Percentiles rank a stretch among this genome's conserved stretches.
Evolutionary conservation across 2,329 filamentous ascomycete species (phyloP).

Genomic region (Calonectria pteridis): DNA sequence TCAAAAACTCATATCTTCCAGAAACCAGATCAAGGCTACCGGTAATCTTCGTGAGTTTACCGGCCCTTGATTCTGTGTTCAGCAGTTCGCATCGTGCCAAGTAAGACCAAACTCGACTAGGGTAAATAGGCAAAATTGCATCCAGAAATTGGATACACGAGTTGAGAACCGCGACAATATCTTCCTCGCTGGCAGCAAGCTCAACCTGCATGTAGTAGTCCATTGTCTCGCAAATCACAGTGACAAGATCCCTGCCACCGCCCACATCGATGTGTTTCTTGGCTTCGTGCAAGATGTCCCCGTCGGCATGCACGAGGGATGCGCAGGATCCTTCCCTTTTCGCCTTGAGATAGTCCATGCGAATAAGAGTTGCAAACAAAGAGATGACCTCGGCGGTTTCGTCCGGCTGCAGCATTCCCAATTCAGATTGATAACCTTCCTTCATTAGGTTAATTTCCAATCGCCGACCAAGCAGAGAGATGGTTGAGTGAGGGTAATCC

Average conservation of each 20-base stretch:
- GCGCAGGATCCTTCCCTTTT: conserved; percentile 34
- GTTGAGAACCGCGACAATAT: conserved; percentile 74
- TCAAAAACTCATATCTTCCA: conserved; percentile 82
- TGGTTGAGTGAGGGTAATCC: conserved; percentile 83
- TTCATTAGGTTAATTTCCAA: conserved; percentile 76
- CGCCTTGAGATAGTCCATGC: conserved; percentile 59
- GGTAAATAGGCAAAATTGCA: conserved; percentile 78
- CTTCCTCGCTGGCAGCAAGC: conserved; percentile 67
- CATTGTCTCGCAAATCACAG: conserved; percentile 86
- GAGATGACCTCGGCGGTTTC: conserved; percentile 80
- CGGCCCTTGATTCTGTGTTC: conserved; percentile 79
- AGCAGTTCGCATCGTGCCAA: conserved; percentile 85
- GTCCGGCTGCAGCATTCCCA: conserved; percentile 68
- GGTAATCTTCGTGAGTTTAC: conserved; percentile 82
- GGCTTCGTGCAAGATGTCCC: conserved; percentile 66
- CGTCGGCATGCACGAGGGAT: conserved; percentile 51
- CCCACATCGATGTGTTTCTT: conserved; percentile 63
- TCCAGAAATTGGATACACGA: conserved; percentile 86
- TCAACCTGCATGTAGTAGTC: conserved; percentile 76
- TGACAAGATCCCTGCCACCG: conserved; percentile 80
- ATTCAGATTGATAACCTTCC: conserved; percentile 64
- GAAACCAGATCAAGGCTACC: conserved; percentile 84
- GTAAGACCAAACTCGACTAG: conserved; percentile 91
- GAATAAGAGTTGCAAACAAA: conserved; percentile 78
- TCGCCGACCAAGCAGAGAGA: conserved; percentile 83